Evolutionary conservation across 2,329 filamentous ascomycete species (phyloP).

Genomic region (Aspergillus sp.): DNA sequence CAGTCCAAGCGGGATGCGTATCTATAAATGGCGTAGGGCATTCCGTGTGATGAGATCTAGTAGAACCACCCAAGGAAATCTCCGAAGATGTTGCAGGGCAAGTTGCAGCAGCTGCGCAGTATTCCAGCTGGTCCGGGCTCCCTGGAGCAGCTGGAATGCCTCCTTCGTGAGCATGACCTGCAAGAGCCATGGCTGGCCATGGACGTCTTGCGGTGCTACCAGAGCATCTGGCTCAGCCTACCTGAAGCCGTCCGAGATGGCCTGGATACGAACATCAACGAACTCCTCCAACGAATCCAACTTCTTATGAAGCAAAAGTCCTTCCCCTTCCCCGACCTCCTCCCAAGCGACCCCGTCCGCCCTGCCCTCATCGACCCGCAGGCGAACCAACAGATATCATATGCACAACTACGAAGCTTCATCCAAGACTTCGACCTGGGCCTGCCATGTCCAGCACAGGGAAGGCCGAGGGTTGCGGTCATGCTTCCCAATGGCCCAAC

Average conservation of each 20-base stretch:
- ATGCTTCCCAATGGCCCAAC: conserved; percentile 56
- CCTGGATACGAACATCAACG: background rate
- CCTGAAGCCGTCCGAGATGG: background rate
- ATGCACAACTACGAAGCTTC: background rate
- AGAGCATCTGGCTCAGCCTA: conserved; percentile 3
- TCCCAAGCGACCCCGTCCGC: background rate
- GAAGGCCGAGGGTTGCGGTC: conserved; percentile 51
- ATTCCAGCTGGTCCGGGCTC: background rate
- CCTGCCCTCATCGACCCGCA: conserved; percentile 4
- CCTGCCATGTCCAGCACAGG: conserved; percentile 4
- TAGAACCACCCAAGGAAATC: no score
- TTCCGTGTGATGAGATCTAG: no score
- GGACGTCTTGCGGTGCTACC: conserved; percentile 2
- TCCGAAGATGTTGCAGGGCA: background rate
- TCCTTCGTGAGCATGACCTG: background rate
- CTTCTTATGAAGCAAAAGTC: background rate
- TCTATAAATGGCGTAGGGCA: no score
- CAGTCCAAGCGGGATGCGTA: no score
- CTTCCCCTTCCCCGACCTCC: background rate
- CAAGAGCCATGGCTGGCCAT: background rate
- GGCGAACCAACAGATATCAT: background rate
- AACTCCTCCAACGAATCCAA: background rate
- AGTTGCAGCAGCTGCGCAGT: background rate
- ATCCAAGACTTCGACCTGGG: conserved; percentile 20
- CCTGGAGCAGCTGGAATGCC: background rate